These are phyloP conservation scores for Phaeosphaeriaceae sp. DNA, from an alignment of 2,329 filamentous ascomycete species.

Conservation along the genomic window DNA sequence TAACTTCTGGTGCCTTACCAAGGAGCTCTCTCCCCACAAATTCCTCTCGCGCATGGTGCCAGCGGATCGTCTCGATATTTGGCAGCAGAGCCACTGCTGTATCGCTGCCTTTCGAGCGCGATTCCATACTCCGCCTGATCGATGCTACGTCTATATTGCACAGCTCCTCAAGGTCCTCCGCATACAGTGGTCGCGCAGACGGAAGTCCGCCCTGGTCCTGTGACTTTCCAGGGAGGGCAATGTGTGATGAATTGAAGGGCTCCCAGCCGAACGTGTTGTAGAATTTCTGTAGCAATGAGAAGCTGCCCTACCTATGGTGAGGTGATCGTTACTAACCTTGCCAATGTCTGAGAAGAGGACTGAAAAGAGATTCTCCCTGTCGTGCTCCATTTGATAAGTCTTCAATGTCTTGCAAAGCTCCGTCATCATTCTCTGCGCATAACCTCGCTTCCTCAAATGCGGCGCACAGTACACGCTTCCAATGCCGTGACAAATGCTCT, in stretches of 20 bases:
- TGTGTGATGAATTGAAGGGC: conserved; percentile 74
- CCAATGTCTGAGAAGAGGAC: conserved; percentile 89
- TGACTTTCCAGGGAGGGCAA: conserved; percentile 48
- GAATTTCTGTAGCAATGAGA: conserved; percentile 78
- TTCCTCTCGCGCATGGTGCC: conserved; percentile 83
- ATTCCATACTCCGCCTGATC: conserved; percentile 62
- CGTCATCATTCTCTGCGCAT: conserved; percentile 79
- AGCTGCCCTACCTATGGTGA: conserved; percentile 62
- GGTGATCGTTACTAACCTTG: conserved; percentile 62
- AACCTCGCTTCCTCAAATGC: conserved; percentile 72
- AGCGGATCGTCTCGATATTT: conserved; percentile 71
- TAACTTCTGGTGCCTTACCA: conserved; percentile 63
- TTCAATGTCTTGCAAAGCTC: conserved; percentile 66
- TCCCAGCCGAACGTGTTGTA: conserved; percentile 82
- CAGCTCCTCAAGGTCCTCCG: conserved; percentile 66
- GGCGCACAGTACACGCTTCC: conserved; percentile 80
- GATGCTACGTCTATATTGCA: conserved; percentile 70
- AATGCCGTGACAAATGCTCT: conserved; percentile 74
- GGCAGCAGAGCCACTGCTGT: conserved; percentile 72
- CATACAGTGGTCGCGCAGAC: conserved; percentile 58
- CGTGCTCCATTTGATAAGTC: conserved; percentile 57
- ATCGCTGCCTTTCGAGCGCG: conserved; percentile 49
- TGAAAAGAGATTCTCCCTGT: conserved; percentile 66
- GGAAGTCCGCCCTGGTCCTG: conserved; percentile 17
- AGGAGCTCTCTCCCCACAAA: conserved; percentile 74